Base-by-base conservation (phyloP, 768 basidiomycete genomes). In the Podaxis mareebaensis region DNA sequence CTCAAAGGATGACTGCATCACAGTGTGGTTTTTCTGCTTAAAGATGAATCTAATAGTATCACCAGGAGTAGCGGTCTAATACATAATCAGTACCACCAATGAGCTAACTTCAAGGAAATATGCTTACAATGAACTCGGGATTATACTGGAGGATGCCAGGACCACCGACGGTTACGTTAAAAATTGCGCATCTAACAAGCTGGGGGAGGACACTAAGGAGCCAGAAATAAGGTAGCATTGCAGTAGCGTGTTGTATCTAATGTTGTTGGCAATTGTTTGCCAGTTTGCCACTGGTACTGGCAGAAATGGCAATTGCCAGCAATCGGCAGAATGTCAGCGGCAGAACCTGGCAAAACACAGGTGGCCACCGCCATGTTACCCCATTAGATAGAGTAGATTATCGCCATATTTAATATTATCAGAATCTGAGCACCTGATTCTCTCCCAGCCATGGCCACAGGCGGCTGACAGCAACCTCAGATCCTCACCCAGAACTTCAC, bases 11-110 rank as follows among this genome's bases (percentile, higher is more conserved):
- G 84, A 86, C 64, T 86, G 86, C 1, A 85, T 86, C 20, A 77
- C 83, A 5, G 85, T 86, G 60, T 83, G 86, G 69, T 87, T 88
- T 68, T 84, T 81, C 71, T 83, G 81, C 66, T 77, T 66, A 76
- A 88, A 87, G 26, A 67, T 75, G 68, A 88, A 88, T 44, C 70
- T 55, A 30, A 87, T 74, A 4, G 69, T 68, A 65, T 88, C 85
- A 28, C 84, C 84, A 10, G 72, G 57, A 30, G 69, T 72, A 11
- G 81, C 85, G 63, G 69, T 80, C 85, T 86, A 52, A 56, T 15
- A 48, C 17, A 24, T 42, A 26, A 26, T 62, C 24, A 63, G 63
- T 5, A 61, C 51, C 4, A 17, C 42, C 2, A 20, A 44, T 17
- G n/a, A 1, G 42, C 42, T 15, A 15, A 13, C 42, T 13, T 12